A percentile compares a stretch with the other conserved stretches of the same genome.
Conservation (phyloP, 768 basidiomycete species). For the Hebeloma cylindrosporum region DNA sequence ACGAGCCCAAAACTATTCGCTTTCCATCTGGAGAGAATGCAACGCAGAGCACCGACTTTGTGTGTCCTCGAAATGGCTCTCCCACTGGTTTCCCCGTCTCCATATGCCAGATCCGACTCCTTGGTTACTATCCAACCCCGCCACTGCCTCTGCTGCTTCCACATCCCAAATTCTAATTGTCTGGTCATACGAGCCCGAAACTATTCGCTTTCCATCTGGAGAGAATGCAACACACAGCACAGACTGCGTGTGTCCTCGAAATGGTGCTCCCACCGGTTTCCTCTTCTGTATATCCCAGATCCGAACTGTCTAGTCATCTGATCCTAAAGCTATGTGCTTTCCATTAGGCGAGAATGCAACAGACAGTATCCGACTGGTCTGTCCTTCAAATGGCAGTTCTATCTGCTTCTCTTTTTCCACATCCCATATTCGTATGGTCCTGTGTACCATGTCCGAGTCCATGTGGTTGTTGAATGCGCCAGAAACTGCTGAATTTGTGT, state of each 20-base stretch:
- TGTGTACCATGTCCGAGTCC: neutral
- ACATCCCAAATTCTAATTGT: conserved; percentile 5
- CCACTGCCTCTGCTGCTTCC: neutral
- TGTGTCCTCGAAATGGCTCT: too few species aligned
- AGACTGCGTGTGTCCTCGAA: neutral
- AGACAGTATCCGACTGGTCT: neutral
- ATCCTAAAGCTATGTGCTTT: neutral
- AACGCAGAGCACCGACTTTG: neutral
- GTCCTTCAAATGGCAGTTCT: neutral
- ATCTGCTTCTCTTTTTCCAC: neutral
- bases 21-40: conserved; percentile 5
- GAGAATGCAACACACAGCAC: conserved; percentile 1
- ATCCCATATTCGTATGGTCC: conserved; percentile 2
- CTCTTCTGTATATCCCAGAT: conserved; percentile 1
- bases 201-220: neutral
- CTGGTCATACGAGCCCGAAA: conserved; percentile 1
- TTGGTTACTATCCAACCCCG: neutral
- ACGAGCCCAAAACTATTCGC: neutral
- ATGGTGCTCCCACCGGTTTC: neutral
- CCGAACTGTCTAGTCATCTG: conserved; percentile 1
- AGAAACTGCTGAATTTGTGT: too few species aligned
- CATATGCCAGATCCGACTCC: too few species aligned
- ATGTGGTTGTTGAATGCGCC: too few species aligned
- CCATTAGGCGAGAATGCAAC: conserved; percentile 4
- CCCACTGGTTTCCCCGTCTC: too few species aligned